phyloP scores from a whole-genome alignment of 495 filamentous ascomycete species.

The Neurospora sp. region DNA sequence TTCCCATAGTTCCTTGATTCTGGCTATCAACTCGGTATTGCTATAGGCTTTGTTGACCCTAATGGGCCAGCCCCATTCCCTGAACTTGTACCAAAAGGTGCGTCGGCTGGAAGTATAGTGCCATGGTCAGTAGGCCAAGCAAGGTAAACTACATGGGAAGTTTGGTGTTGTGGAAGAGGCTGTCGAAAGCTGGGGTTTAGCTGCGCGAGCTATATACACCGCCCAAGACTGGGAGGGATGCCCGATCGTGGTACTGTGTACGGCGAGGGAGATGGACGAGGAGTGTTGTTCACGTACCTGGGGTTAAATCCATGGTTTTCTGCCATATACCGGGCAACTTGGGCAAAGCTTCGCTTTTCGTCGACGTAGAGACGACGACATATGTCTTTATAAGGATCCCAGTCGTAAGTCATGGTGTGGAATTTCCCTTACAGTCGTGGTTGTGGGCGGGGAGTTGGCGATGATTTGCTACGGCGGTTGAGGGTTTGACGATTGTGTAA shows the following conservation, averaged over 20 bases:
- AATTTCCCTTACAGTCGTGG: neutral
- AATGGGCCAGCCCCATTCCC: conserved; percentile 66
- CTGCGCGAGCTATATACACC: neutral
- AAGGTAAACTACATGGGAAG: conserved; percentile 1
- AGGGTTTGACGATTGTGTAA: neutral
- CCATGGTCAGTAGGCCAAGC: conserved; percentile 8
- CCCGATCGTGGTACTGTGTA: conserved; percentile 9
- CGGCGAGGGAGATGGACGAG: conserved; percentile 2
- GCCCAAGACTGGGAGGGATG: neutral
- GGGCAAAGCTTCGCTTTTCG: conserved; percentile 57
- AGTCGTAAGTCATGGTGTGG: conserved; percentile 58
- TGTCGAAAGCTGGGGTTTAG: neutral
- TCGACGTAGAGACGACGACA: conserved; percentile 66
- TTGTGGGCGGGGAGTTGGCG: neutral
- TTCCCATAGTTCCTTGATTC: conserved; percentile 70
- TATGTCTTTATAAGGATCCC: conserved; percentile 59
- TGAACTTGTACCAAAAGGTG: conserved; percentile 63
- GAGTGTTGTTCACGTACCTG: conserved; percentile 36
- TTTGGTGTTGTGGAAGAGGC: neutral
- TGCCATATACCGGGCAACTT: conserved; percentile 55
- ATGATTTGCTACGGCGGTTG: neutral
- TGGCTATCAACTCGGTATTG: conserved; percentile 51
- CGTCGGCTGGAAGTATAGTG: conserved; percentile 46
- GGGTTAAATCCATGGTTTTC: conserved; percentile 52
- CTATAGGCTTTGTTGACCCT: conserved; percentile 62